Evolutionary conservation across 2,329 filamentous ascomycete genomes (phyloP).

Genomic region (Coniochaeta sp.): DNA sequence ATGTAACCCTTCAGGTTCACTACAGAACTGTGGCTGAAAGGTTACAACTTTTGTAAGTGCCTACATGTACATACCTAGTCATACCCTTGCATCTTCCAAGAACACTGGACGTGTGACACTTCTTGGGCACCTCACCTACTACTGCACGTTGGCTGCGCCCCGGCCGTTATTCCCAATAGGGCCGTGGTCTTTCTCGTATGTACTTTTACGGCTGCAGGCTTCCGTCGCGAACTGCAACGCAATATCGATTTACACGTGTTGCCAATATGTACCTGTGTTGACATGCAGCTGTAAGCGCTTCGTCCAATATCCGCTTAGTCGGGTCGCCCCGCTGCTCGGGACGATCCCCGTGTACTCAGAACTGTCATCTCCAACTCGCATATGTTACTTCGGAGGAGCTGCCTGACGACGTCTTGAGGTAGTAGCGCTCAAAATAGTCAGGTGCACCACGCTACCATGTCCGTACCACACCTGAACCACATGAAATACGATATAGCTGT

Average conservation of each 20-base stretch:
- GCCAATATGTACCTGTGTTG: neutral
- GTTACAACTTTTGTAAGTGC: neutral
- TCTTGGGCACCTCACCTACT: neutral
- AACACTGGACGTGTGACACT: too few species aligned
- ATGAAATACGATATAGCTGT: neutral
- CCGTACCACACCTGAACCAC: neutral
- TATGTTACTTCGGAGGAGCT: neutral
- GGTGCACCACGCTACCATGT: neutral
- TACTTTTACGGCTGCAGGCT: neutral
- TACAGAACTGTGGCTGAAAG: neutral
- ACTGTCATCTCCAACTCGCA: neutral
- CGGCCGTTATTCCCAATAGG: neutral
- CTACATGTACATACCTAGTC: too few species aligned
- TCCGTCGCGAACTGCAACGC: neutral
- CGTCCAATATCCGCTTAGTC: neutral
- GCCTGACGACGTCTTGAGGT: neutral
- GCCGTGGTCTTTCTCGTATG: neutral
- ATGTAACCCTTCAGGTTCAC: neutral
- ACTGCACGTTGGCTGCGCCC: neutral
- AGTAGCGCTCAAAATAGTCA: neutral
- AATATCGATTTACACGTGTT: neutral
- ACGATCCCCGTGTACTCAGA: neutral
- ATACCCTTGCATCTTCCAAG: too few species aligned
- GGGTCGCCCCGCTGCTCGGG: neutral
- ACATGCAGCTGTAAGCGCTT: neutral